phyloP scores from a whole-genome alignment of 2,329 filamentous ascomycete species.

The Colletotrichum orchidophilum region DNA sequence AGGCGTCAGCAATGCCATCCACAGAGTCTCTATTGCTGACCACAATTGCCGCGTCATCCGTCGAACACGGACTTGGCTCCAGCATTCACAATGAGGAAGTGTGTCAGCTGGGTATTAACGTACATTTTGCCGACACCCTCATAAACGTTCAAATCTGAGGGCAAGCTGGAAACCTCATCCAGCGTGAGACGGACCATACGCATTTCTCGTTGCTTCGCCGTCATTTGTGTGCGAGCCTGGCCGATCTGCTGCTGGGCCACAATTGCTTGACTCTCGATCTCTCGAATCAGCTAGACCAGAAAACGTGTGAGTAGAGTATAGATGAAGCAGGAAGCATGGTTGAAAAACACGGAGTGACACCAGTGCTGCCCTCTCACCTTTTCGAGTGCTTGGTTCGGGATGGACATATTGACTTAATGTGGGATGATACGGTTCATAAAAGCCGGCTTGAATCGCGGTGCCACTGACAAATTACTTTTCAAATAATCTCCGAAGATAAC shows the following conservation, averaged over 20 bases:
- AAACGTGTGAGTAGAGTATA: conserved; percentile 17
- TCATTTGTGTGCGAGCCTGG: conserved; percentile 85
- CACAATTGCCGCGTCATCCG: not conserved
- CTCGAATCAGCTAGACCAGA: conserved; percentile 77
- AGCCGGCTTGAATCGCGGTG: not conserved
- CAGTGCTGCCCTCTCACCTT: conserved; percentile 68
- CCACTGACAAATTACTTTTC: not conserved
- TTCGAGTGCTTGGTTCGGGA: conserved; percentile 91
- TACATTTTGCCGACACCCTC: conserved; percentile 98
- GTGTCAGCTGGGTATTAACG: conserved; percentile 42
- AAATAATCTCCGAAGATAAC: not conserved
- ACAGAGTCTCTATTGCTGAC: not conserved
- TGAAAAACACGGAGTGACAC: not conserved
- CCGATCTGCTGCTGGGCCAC: conserved; percentile 92
- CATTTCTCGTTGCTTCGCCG: conserved; percentile 85
- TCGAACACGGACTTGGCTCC: not conserved
- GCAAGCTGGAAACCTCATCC: conserved; percentile 81
- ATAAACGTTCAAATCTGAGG: conserved; percentile 82
- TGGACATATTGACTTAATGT: conserved; percentile 73
- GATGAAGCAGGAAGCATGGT: not conserved
- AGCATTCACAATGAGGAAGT: not conserved
- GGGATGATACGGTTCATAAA: not conserved
- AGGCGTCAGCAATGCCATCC: conserved; percentile 14
- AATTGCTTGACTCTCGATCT: conserved; percentile 91
- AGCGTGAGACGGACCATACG: conserved; percentile 89